These are phyloP conservation scores for Lentinula aciculospora DNA, from an alignment of 768 basidiomycete species.

Conservation along the genomic window DNA sequence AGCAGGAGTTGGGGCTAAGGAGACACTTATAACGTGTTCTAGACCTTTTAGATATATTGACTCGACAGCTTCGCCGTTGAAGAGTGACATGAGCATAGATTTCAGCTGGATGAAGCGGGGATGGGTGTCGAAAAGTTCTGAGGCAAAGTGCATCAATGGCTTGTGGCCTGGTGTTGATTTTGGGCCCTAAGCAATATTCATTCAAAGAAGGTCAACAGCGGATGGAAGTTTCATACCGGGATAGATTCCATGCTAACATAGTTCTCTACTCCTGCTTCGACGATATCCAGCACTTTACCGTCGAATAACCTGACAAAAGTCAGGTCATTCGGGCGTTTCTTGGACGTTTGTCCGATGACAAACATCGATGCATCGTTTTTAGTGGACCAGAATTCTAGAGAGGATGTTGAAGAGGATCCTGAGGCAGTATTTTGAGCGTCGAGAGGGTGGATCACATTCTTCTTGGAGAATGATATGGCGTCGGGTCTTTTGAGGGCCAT, in stretches of 20 bases:
- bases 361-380: constrained; percentile 97
- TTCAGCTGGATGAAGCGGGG: constrained; percentile 90
- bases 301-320: constrained; percentile 86
- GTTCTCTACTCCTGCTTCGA: constrained; percentile 84
- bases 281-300: constrained; percentile 85
- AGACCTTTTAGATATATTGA: constrained; percentile 79
- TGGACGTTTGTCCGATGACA: constrained; percentile 84
- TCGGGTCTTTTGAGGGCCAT: constrained; percentile 92
- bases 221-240: constrained; percentile 50
- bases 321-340: constrained; percentile 88
- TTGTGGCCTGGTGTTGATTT: constrained; percentile 89
- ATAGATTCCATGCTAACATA: constrained; percentile 77
- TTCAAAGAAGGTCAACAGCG: background rate
- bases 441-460: constrained; percentile 88
- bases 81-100: constrained; percentile 85
- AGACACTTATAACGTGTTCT: constrained; percentile 84
- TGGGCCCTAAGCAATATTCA: constrained; percentile 48
- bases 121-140: constrained; percentile 91
- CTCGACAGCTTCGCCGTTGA: constrained; percentile 83
- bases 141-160: constrained; percentile 94
- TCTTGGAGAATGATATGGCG: constrained; percentile 90
- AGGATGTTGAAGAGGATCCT: constrained; percentile 33
- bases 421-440: constrained; percentile 40
- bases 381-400: constrained; percentile 85
- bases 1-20: constrained; percentile 59